Percentiles rank a stretch among this genome's conserved stretches.
Conservation (phyloP, 78 protist species). For the Reticulomyxa filosa region DNA sequence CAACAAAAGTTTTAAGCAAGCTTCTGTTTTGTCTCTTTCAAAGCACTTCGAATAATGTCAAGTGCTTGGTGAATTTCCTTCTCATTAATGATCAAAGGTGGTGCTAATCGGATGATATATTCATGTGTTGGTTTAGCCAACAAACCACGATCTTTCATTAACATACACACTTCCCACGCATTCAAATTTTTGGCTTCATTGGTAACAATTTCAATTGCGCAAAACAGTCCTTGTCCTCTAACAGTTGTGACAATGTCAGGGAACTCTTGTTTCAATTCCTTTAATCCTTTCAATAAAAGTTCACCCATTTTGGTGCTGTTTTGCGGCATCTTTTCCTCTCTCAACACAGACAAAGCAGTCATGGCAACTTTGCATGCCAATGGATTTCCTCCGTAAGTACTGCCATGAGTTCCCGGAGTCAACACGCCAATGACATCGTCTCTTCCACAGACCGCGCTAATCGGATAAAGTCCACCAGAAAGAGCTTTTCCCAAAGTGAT, state of each 20-base stretch:
- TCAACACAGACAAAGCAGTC: conserved; percentile 66
- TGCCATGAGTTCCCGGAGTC: conserved; percentile 79
- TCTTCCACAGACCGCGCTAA: neutral
- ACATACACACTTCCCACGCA: too few relatives aligned
- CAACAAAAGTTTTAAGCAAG: too few relatives aligned
- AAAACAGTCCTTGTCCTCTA: conserved; percentile 55
- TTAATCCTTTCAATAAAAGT: neutral
- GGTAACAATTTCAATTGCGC: conserved; percentile 56
- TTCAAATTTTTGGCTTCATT: neutral
- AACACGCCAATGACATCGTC: neutral
- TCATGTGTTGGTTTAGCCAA: conserved; percentile 90
- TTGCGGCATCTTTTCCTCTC: conserved; percentile 66
- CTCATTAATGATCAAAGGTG: conserved; percentile 61
- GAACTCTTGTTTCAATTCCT: too few relatives aligned
- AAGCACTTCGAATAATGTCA: too few relatives aligned
- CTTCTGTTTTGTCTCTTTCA: too few relatives aligned
- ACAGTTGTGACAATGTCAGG: conserved; percentile 24
- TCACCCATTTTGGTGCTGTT: conserved; percentile 21
- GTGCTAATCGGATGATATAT: conserved; percentile 75
- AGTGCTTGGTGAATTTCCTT: conserved; percentile 23
- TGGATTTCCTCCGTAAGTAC: conserved; percentile 91
- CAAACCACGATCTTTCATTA: conserved; percentile 56
- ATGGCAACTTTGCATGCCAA: conserved; percentile 69
- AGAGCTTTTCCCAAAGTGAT: neutral
- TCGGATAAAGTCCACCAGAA: neutral